Evolutionary conservation across 2,329 filamentous ascomycete genomes (phyloP).

Genomic region (Fusarium haematococcum): DNA sequence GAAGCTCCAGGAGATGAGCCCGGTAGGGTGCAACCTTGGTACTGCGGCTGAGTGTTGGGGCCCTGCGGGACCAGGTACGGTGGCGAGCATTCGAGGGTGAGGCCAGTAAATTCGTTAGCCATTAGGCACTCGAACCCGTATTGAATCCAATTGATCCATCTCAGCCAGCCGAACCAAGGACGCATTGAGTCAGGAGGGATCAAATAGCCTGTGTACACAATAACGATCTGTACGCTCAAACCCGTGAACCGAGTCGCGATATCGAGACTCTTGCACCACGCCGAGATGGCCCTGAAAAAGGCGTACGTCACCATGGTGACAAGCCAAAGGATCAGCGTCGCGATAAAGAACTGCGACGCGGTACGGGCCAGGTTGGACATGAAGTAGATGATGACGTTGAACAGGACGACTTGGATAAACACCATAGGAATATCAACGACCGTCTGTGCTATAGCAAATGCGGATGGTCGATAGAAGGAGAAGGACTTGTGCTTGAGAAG

Average conservation of each 20-base stretch:
- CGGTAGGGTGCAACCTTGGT: constrained; percentile 66
- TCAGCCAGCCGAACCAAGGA: constrained; percentile 74
- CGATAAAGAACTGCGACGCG: constrained; percentile 75
- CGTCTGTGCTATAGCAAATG: constrained; percentile 68
- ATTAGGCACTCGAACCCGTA: constrained; percentile 77
- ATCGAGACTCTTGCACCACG: constrained; percentile 69
- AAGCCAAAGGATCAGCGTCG: constrained; percentile 70
- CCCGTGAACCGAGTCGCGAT: constrained; percentile 71
- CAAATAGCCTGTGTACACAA: constrained; percentile 76
- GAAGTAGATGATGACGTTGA: constrained; percentile 81
- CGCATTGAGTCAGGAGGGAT: constrained; percentile 68
- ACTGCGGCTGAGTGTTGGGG: constrained; percentile 43
- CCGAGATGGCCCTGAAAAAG: constrained; percentile 70
- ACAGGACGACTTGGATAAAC: constrained; percentile 72
- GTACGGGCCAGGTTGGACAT: constrained; percentile 77
- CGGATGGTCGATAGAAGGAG: constrained; percentile 72
- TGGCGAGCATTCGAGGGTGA: constrained; percentile 68
- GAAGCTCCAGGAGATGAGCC: constrained; percentile 59
- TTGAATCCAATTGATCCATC: constrained; percentile 75
- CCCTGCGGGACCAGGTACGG: constrained; percentile 68
- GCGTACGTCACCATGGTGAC: constrained; percentile 68
- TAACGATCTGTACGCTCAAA: constrained; percentile 69
- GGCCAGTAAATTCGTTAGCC: constrained; percentile 71
- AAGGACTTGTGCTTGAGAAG: constrained; percentile 78
- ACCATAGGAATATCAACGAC: constrained; percentile 72